Conservation (phyloP, 192 early-diverging fungal genomes). For the Pecoramyces ruminantium region DNA sequence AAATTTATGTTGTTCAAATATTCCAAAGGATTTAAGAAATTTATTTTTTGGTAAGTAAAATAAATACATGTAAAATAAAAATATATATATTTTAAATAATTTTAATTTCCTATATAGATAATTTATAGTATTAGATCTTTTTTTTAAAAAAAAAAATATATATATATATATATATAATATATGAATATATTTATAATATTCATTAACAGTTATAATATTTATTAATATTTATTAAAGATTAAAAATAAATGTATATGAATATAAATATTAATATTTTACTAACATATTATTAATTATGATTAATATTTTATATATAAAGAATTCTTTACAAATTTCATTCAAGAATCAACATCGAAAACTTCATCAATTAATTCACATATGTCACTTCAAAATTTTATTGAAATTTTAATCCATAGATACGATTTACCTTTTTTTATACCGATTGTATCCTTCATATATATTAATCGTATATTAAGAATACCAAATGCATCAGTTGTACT, state of each 20-base stretch:
- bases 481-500: neutral
- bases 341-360: neutral
- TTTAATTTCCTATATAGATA: no score
- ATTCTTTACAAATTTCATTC: neutral
- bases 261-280: no score
- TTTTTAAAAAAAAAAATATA: no score
- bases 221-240: no score
- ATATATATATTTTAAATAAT: no score
- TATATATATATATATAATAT: no score
- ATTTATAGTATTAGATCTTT: no score
- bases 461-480: neutral
- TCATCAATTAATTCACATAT: neutral
- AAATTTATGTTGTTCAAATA: neutral
- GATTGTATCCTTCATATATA: neutral
- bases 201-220: no score
- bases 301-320: neutral
- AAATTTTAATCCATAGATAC: neutral
- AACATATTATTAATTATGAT: no score
- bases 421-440: neutral
- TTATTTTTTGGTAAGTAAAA: neutral
- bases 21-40: neutral
- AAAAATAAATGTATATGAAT: no score
- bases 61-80: no score
- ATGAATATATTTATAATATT: no score
- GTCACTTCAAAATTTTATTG: neutral